Percentiles rank a stretch among this genome's conserved stretches.
Evolutionary conservation across 768 basidiomycete species (phyloP).

Genomic region (Clitopilus passeckerianus): DNA sequence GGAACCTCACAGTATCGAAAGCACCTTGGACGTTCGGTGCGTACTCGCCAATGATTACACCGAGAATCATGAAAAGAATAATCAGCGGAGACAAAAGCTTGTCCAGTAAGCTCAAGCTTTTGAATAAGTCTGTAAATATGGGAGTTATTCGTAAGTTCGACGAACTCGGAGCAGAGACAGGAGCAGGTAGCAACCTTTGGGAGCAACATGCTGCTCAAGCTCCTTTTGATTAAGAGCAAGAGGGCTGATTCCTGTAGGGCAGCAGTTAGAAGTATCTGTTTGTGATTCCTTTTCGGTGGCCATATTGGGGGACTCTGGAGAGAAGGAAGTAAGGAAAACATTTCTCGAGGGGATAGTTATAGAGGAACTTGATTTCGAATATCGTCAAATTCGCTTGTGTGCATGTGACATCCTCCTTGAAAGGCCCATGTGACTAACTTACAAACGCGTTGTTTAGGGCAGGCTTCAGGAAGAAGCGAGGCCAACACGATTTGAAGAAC

Average conservation of each 20-base stretch:
- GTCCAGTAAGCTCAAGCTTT: constrained; percentile 15
- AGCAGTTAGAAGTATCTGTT: neutral
- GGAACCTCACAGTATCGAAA: constrained; percentile 57
- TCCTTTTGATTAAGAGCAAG: neutral
- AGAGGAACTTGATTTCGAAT: constrained; percentile 12
- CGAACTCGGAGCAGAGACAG: neutral
- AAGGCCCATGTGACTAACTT: too few species aligned
- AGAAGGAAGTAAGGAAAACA: neutral
- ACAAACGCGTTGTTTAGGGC: too few species aligned
- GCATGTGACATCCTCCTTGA: neutral
- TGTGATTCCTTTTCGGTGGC: neutral
- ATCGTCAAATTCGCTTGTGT: constrained; percentile 9
- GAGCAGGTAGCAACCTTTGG: neutral
- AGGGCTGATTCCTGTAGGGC: neutral
- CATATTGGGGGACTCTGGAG: neutral
- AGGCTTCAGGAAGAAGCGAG: too few species aligned
- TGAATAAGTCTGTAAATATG: constrained; percentile 12
- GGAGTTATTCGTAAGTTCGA: neutral
- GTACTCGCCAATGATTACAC: constrained; percentile 70
- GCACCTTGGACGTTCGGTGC: constrained; percentile 53
- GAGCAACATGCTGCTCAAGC: constrained; percentile 1
- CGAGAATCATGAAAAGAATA: constrained; percentile 68
- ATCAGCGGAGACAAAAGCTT: constrained; percentile 38
- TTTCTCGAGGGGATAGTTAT: neutral
- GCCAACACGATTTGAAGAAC: too few species aligned